A percentile compares a stretch with the other conserved stretches of the same genome.
phyloP scores from a whole-genome alignment of 306 rosid species.

The Vigna mungo region DNA sequence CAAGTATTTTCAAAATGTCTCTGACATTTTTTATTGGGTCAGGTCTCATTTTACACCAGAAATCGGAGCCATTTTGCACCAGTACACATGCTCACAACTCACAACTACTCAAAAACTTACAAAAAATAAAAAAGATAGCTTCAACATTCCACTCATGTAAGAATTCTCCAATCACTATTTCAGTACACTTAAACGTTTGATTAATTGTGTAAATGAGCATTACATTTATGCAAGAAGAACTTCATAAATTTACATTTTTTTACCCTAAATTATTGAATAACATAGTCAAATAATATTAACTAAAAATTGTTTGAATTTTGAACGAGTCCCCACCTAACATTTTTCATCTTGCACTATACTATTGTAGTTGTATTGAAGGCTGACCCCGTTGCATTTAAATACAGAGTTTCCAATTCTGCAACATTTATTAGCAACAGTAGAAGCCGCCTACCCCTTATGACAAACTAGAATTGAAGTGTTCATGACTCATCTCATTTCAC shows the following conservation, averaged over 20 bases:
- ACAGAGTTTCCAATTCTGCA: background rate
- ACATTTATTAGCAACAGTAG: background rate
- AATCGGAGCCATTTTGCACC: background rate
- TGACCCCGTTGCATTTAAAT: conserved; percentile 10
- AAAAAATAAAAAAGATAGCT: background rate
- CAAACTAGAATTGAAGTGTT: background rate
- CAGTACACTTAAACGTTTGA: background rate
- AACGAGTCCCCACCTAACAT: background rate
- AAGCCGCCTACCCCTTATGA: background rate
- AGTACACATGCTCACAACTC: background rate
- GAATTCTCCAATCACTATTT: background rate
- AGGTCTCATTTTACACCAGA: background rate
- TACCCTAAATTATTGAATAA: background rate
- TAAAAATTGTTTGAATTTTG: background rate
- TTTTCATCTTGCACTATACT: background rate
- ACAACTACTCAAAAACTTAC: background rate
- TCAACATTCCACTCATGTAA: background rate
- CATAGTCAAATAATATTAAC: background rate
- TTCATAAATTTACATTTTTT: background rate
- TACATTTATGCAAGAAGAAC: conserved; percentile 8
- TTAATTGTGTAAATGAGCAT: background rate
- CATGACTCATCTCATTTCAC: background rate
- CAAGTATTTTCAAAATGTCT: background rate
- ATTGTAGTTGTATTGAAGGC: background rate
- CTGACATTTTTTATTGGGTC: background rate